Base-by-base conservation (phyloP, 306 rosid species). In the Citrullus colocynthis region DNA sequence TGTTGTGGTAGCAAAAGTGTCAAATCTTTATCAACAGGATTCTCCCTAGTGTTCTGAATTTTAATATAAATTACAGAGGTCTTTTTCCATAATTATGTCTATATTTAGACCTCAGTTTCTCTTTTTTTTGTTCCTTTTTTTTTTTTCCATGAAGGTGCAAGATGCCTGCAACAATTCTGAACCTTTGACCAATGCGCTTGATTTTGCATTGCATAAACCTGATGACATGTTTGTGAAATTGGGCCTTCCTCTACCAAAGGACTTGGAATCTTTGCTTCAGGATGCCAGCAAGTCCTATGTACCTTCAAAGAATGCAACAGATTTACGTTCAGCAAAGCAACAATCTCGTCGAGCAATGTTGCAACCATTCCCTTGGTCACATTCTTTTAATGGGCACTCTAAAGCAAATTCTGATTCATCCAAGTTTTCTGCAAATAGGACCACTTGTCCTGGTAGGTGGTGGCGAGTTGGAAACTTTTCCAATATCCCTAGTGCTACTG, bases 321-420 rank as follows among this genome's bases (percentile, higher is more conserved):
- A 92, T 80, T 75, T 80, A 34, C 95, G 97, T 57, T 71, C 89
- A 17, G 85, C 88, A 82, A 92, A 89, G 91, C 96, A 89, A 84
- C 85, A 85, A 79, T 80, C 86, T 79, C 93, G 93, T 69, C 85
- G 88, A 55, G 86, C 88, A 52, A 91, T 91, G 88, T 90, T 96
- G 88, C 89, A 92, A 15, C 84, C 97, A 57, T 91, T 92, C 87
- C 88, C 88, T 44, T 96, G 99, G 99, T 96, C 98, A 55, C 91
- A 96, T 82, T 74, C 88, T 80, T 91, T 88, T 67, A 90, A 83
- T 76, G 91, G 96, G 60, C 88, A 91, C 79, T 88, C 85, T 86
- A 89, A 96, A 88, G 80, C 85, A 75, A 92, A 81, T 87, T 88
- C 91, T 16, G 99, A 96, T 78, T 75, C 87, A 21, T 85, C 83